A percentile compares a stretch with the other conserved stretches of the same genome.
Conservation (phyloP, 2,329 filamentous ascomycete genomes). For the Clarireedia paspali region DNA sequence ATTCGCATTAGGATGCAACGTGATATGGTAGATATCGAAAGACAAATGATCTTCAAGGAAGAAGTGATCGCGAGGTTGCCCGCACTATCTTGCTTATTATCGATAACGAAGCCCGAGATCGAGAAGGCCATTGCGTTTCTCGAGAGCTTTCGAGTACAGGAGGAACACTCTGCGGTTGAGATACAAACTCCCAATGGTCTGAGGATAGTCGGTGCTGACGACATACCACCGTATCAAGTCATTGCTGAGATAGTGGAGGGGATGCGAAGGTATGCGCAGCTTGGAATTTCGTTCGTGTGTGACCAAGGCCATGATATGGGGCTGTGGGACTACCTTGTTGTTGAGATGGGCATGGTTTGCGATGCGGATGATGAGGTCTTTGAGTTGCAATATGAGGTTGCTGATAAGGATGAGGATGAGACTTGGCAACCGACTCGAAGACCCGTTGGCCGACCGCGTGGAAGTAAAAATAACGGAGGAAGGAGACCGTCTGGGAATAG, state of each 20-base stretch:
- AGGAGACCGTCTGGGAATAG: neutral
- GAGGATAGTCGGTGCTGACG: neutral
- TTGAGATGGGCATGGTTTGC: neutral
- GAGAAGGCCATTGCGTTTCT: neutral
- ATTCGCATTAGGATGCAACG: neutral
- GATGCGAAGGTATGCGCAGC: neutral
- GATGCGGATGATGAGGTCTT: neutral
- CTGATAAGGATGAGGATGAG: neutral
- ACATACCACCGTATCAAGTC: neutral
- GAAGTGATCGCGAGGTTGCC: neutral
- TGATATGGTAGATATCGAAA: neutral
- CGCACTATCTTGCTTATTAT: neutral
- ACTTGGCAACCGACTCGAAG: neutral
- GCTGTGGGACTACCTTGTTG: neutral
- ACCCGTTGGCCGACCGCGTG: neutral
- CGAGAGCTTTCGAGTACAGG: neutral
- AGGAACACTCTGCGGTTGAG: neutral
- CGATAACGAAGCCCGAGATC: neutral
- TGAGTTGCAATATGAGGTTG: neutral
- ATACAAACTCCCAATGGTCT: neutral
- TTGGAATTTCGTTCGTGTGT: neutral
- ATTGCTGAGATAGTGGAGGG: neutral
- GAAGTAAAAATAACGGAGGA: neutral
- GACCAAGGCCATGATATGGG: neutral
- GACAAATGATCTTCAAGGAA: neutral